A percentile compares a stretch with the other conserved stretches of the same genome.
These are phyloP conservation scores for Fragaria vesca DNA, from an alignment of 306 rosid genomes.

Conservation along the genomic window DNA sequence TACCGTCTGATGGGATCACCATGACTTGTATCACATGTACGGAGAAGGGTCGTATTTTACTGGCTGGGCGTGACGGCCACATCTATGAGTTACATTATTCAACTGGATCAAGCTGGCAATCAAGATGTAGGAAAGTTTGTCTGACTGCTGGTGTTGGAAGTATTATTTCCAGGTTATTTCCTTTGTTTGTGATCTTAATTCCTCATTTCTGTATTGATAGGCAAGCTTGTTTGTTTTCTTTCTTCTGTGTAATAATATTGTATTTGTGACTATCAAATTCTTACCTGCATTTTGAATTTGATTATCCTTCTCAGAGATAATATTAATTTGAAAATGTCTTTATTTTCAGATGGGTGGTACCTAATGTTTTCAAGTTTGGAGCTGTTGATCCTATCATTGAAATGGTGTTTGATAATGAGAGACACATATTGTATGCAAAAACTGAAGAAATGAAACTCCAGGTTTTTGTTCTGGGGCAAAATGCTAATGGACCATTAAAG, in stretches of 20 bases:
- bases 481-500: slow-evolving; percentile 85
- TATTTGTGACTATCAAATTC: neutral
- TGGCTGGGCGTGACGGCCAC: slow-evolving; percentile 98
- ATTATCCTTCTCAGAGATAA: slow-evolving; percentile 18
- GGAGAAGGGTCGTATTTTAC: slow-evolving; percentile 82
- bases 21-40: slow-evolving; percentile 90
- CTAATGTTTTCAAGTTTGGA: slow-evolving; percentile 94
- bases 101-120: slow-evolving; percentile 93
- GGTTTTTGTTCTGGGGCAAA: slow-evolving; percentile 70
- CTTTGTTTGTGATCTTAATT: neutral
- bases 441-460: slow-evolving; percentile 97
- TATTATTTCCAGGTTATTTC: slow-evolving; percentile 77
- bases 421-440: slow-evolving; percentile 77
- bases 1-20: slow-evolving; percentile 91
- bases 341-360: slow-evolving; percentile 92
- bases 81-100: slow-evolving; percentile 88
- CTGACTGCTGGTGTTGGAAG: slow-evolving; percentile 93
- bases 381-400: slow-evolving; percentile 88
- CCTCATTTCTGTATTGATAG: neutral
- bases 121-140: slow-evolving; percentile 86
- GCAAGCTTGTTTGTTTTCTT: neutral
- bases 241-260: neutral
- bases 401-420: slow-evolving; percentile 90
- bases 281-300: slow-evolving; percentile 13
- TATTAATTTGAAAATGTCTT: slow-evolving; percentile 22